These are phyloP conservation scores for Eucommia ulmoides DNA, from an alignment of 257 asterid genomes.

Conservation along the genomic window DNA sequence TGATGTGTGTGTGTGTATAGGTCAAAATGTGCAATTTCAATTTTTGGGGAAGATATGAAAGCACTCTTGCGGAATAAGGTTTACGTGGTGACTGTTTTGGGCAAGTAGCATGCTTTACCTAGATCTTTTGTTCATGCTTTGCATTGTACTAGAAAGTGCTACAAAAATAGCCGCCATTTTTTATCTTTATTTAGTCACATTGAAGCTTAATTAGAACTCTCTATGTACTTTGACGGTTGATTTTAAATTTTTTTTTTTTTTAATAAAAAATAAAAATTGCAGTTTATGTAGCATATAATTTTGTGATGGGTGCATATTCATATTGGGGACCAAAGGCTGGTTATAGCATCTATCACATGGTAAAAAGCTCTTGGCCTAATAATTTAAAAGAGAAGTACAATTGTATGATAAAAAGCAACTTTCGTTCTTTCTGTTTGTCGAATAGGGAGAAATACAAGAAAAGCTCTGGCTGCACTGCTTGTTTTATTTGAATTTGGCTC, in stretches of 20 bases:
- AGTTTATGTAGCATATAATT: constrained; percentile 92
- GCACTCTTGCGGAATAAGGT: constrained; percentile 56
- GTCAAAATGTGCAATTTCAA: constrained; percentile 19
- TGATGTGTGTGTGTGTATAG: constrained; percentile 17
- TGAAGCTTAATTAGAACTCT: neutral
- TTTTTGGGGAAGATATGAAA: constrained; percentile 51
- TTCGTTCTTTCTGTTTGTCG: too few species aligned
- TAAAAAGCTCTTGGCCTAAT: constrained; percentile 20
- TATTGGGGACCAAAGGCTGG: constrained; percentile 99
- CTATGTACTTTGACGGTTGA: neutral
- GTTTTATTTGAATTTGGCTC: too few species aligned
- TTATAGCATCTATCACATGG: constrained; percentile 85
- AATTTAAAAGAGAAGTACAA: too few species aligned
- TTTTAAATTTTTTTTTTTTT: neutral
- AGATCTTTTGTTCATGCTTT: neutral
- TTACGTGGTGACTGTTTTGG: constrained; percentile 83
- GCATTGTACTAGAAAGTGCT: neutral
- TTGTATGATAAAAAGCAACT: too few species aligned
- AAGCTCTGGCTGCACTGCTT: too few species aligned
- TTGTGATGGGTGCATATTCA: constrained; percentile 94
- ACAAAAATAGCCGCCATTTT: too few species aligned
- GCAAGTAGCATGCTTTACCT: constrained; percentile 22
- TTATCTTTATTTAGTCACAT: neutral
- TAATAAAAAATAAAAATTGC: constrained; percentile 19
- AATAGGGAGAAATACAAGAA: too few species aligned